Evolutionary conservation across 352 stramenopile species (phyloP), one percentile per base, ranked within the genome.

Genomic region (Globisporangium spiculum): DNA sequence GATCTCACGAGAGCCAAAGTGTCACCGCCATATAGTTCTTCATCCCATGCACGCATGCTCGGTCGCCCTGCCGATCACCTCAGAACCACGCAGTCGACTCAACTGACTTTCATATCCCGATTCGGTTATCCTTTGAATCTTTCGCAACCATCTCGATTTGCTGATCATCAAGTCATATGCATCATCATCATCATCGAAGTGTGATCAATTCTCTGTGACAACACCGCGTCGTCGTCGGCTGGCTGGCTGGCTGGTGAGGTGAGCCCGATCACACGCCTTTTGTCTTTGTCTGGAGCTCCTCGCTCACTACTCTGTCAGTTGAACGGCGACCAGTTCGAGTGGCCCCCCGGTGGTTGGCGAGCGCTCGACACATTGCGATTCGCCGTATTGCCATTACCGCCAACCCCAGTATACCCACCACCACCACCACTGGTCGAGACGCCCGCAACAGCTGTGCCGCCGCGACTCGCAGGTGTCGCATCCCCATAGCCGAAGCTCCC

Each of bases 301-400:
- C 44, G 12, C 32, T 38, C 8, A 38, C 7, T 38, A 10, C 30
- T 44, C 36, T 3, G 16, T 73, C 27, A 76, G 36, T 36, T 70
- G 44, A 76, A 88, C 8, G 77, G 75, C 9, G 77, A 84, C 83
- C 84, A 92, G 65, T 90, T 86, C 38, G 74, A 89, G 59, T 72
- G 80, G 4, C 84, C 83, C 32, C 84, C 84, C 0, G 84, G 84
- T 38, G 84, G 81, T 53, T 92, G 84, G 60, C 84, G 75, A 48
- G 69, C 69, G 6, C 52, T 69, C 22, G 61, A 44, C 9, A 57
- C 44, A 59, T 57, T 62, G 63, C 63, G 63, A 44, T 34, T 68
- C 63, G 3, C 9, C 38, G 18, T 48, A 50, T 44, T 48, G 30
- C 53, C 27, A 4, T 7, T 30, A 34, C 26, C 44, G 8, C 44